A percentile compares a stretch with the other conserved stretches of the same genome.
Conservation (phyloP, 495 filamentous ascomycete species). For the Talaromyces wortmannii region DNA sequence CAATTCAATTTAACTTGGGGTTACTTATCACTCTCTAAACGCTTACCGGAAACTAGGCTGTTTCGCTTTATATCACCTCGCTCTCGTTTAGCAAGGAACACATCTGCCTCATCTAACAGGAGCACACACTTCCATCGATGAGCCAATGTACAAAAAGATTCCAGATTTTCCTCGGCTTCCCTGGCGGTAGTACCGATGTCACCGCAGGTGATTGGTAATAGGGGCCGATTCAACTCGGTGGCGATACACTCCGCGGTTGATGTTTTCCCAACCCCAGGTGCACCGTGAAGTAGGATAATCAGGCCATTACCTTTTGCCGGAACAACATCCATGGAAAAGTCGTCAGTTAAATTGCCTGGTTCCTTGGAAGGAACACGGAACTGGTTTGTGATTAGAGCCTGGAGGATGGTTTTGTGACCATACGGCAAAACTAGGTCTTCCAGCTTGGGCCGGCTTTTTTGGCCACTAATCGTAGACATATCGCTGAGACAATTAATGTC, state of each 20-base stretch:
- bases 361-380: background rate
- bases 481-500: too few species aligned
- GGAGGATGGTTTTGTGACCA: too few species aligned
- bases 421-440: too few species aligned
- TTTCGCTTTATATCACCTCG: constrained; percentile 33
- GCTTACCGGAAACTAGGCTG: constrained; percentile 19
- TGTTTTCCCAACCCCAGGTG: constrained; percentile 22
- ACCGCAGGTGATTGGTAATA: constrained; percentile 22
- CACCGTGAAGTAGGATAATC: background rate
- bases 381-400: background rate
- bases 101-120: constrained; percentile 48
- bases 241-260: constrained; percentile 18
- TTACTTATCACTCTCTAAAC: background rate
- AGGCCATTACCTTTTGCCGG: background rate
- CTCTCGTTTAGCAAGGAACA: constrained; percentile 38
- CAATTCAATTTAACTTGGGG: constrained; percentile 5
- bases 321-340: background rate
- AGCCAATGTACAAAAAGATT: constrained; percentile 31
- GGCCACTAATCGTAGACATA: too few species aligned
- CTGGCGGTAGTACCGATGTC: constrained; percentile 24
- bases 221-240: constrained; percentile 15
- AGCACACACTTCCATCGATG: constrained; percentile 42
- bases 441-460: too few species aligned
- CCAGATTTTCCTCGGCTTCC: constrained; percentile 31
- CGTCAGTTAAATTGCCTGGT: background rate